phyloP scores from a whole-genome alignment of 768 basidiomycete genomes.

The Kwoniella heveanensis region DNA sequence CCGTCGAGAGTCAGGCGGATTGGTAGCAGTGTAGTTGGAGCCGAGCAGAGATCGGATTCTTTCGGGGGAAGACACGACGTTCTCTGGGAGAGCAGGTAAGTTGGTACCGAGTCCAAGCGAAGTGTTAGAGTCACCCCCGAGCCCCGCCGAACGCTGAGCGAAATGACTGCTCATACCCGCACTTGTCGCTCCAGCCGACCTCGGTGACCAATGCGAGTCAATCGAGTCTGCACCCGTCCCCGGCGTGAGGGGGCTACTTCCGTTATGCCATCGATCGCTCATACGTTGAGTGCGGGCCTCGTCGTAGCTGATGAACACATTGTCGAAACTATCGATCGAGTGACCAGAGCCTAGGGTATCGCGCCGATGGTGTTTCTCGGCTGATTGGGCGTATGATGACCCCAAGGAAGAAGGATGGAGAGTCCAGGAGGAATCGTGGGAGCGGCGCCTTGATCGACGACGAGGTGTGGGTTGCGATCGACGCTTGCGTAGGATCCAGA shows the following conservation, averaged over 20 bases:
- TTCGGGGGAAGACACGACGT: slow-evolving; percentile 6
- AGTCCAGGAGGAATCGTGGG: slow-evolving; percentile 1
- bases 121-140: not conserved
- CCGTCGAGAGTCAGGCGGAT: slow-evolving; percentile 10
- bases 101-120: not conserved
- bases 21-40: slow-evolving; percentile 13
- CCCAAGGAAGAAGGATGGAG: slow-evolving; percentile 8
- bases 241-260: slow-evolving; percentile 1
- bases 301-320: slow-evolving; percentile 33
- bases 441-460: slow-evolving; percentile 7
- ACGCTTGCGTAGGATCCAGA: slow-evolving; percentile 20
- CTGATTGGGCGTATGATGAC: not conserved
- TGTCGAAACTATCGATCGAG: slow-evolving; percentile 8
- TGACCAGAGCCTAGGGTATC: not conserved
- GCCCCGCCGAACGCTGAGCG: not conserved
- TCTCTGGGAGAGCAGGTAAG: slow-evolving; percentile 9
- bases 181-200: not conserved
- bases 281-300: slow-evolving; percentile 23
- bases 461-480: slow-evolving; percentile 1
- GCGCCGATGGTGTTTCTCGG: slow-evolving; percentile 1
- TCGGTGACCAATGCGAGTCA: slow-evolving; percentile 3
- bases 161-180: not conserved
- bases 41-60: slow-evolving; percentile 17
- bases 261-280: slow-evolving; percentile 23
- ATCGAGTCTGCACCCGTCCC: not conserved